A percentile compares a stretch with the other conserved stretches of the same genome.
phyloP scores from a whole-genome alignment of 192 early-diverging fungal species.

The Rhizophagus prolifer region DNA sequence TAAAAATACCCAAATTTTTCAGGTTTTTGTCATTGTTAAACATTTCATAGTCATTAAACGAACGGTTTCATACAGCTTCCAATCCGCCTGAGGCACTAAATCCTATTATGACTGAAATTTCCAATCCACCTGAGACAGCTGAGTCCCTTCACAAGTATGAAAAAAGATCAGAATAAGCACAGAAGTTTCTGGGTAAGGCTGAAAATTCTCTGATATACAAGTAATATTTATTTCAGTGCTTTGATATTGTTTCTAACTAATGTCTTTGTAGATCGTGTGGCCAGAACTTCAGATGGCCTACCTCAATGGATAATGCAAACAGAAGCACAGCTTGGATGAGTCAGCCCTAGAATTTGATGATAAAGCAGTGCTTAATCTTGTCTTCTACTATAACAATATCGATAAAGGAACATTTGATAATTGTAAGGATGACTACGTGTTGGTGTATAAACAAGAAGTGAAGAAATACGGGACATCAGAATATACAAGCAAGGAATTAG shows the following conservation, averaged over 20 bases:
- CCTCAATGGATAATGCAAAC: neutral
- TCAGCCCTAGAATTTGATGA: constrained; percentile 18
- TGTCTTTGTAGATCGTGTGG: constrained; percentile 20
- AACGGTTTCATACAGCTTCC: constrained; percentile 12
- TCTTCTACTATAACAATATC: constrained; percentile 9
- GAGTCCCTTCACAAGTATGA: constrained; percentile 18
- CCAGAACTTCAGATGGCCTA: constrained; percentile 7
- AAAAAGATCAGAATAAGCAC: neutral
- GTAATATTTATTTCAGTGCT: neutral
- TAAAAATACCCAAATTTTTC: constrained; percentile 22
- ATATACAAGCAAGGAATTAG: constrained; percentile 17
- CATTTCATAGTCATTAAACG: constrained; percentile 14
- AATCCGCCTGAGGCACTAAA: neutral
- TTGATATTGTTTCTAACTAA: constrained; percentile 19
- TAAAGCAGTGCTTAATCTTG: neutral
- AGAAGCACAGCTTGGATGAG: neutral
- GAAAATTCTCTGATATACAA: neutral
- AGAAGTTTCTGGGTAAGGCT: constrained; percentile 21
- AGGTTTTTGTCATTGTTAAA: neutral
- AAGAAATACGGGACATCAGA: constrained; percentile 6
- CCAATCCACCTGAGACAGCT: neutral
- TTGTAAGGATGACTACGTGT: neutral
- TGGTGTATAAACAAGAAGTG: constrained; percentile 18
- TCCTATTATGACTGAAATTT: neutral
- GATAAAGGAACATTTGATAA: constrained; percentile 24